Evolutionary conservation across 2,329 filamentous ascomycete species (phyloP), one percentile per base, ranked within the genome.

Genomic region (Leptographium radiaticola): DNA sequence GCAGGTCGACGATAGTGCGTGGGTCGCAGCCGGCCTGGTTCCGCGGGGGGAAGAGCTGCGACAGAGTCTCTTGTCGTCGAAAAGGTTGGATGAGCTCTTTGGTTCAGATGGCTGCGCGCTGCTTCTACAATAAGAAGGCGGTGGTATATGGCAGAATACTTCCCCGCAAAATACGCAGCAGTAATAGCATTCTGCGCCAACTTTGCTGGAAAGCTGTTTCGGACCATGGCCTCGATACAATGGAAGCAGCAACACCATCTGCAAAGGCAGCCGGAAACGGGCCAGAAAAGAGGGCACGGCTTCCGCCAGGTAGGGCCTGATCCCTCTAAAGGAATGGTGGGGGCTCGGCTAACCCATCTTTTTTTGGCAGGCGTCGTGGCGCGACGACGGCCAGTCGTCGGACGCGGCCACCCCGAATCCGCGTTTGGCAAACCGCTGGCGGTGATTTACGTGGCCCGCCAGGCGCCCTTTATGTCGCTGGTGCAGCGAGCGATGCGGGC

Each of bases 401-500:
- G 58, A 1, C 49, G 54, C 11, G 38, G 36, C 12, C 43, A 52
- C 11, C 48, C 45, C 0, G 18, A 30, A 6, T 39, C 45, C 1
- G 36, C 53, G 1, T 25, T 49, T 1, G 40, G 34, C 33, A 52
- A 51, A 11, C 55, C 57, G 1, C 47, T 57, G 0, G 46, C 38
- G 11, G 47, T 38, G 56, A 72, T 89, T 65, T 87, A 88, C 69
- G 72, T 89, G 55, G 81, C 79, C 40, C 68, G 77, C 43, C 72
- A 72, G 40, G 81, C 84, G 0, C 81, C 83, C 8, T 86, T 87
- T 70, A 78, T 87, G 67, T 78, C 83, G 12, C 73, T 79, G 6
- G 75, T 87, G 13, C 81, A 80, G 61, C 81, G 84, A 51, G 76
- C 83, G 15, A 77, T 80, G 56, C 80, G 80, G 56, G 75, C 81